Evolutionary conservation across 805 yeast species (phyloP).

Genomic region (Debaryomyces hansenii): DNA sequence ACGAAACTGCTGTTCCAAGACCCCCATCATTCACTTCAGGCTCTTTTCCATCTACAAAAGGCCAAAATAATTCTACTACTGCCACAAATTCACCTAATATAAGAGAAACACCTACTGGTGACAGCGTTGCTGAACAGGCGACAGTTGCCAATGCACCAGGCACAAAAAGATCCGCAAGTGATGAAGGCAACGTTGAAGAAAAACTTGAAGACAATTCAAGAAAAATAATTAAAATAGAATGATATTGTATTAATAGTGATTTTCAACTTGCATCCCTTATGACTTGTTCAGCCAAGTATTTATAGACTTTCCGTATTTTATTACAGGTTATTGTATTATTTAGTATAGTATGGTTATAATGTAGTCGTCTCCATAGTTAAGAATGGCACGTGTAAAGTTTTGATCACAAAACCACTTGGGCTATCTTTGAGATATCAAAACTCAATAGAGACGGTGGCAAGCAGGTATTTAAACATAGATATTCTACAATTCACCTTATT

Average conservation of each 20-base stretch:
- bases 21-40: not conserved
- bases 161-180: not conserved
- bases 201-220: conserved; percentile 1
- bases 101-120: too few relatives aligned
- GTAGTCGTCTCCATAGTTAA: too few relatives aligned
- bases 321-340: not conserved
- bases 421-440: not conserved
- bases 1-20: not conserved
- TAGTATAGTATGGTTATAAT: not conserved
- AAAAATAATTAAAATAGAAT: conserved; percentile 8
- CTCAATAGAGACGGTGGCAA: not conserved
- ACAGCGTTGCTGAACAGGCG: too few relatives aligned
- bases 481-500: not conserved
- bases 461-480: not conserved
- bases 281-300: not conserved
- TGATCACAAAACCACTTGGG: not conserved
- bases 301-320: not conserved
- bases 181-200: not conserved
- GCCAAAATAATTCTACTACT: too few relatives aligned
- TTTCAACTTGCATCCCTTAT: not conserved
- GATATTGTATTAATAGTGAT: not conserved
- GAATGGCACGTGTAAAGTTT: not conserved
- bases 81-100: too few relatives aligned
- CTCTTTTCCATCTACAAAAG: not conserved
- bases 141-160: not conserved